Evolutionary conservation across 2,329 filamentous ascomycete genomes (phyloP), one percentile per base, ranked within the genome.

Genomic region (Cryphonectria naterciae): DNA sequence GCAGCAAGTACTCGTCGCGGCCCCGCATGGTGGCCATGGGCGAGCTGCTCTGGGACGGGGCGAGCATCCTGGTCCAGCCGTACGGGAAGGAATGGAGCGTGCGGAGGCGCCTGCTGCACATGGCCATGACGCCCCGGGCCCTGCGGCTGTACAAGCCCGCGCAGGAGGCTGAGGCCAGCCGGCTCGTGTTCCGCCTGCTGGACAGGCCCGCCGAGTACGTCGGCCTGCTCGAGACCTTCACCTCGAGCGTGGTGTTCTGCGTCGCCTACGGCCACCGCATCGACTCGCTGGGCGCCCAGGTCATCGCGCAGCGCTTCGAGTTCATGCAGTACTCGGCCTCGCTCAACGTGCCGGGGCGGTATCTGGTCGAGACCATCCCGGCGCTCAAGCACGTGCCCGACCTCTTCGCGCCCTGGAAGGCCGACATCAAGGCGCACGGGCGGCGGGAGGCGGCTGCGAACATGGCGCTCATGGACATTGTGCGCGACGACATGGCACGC

Each of bases 181-280:
- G 84, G n/a, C 73, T 87, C 4, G 80, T 82, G 67, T 78, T 74
- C 70, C 80, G 84, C 8, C 76, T 87, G 7, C 76, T 87, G 17
- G 69, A 77, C 4, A 77, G 77, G 6, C 80, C 83, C 0, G 69
- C 73, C 1, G 79, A 80, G 35, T 86, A 84, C 78, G 83, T 85
- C 72, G 80, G 82, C 65, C 78, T 82, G 25, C 79, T 86, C 35
- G 82, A 86, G 74, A 79, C 83, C 0, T 87, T 85, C 73, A 84
- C 84, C 0, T 81, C 82, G 1, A 84, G 82, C 72, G 79, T 87
- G 43, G 84, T 86, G 7, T 85, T 86, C 72, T 84, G 81, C 6
- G 83, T 86, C 4, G 80, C 84, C 5, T 87, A 86, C 73, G 85
- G 85, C 0, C 83, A 85, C 69, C 82, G 84, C 8, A 83, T 86